These are phyloP conservation scores for Candida anglica DNA, from an alignment of 805 yeast species.

Conservation along the genomic window DNA sequence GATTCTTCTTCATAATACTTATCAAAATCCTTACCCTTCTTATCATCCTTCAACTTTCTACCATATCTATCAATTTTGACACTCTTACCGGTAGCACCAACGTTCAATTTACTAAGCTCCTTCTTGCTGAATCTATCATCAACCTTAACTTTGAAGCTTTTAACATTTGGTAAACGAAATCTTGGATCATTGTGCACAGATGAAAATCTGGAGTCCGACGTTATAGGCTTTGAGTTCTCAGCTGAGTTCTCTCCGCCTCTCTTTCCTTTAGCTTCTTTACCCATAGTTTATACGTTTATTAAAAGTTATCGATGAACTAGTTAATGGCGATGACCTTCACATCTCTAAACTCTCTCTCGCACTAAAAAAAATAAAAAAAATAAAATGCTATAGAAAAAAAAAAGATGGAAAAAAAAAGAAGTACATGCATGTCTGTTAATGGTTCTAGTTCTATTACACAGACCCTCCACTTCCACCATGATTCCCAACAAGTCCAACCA, in stretches of 20 bases:
- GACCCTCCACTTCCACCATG: conserved; percentile 46
- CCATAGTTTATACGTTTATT: too few species aligned
- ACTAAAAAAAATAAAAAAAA: too few species aligned
- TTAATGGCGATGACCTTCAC: too few species aligned
- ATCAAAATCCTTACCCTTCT: conserved; percentile 49
- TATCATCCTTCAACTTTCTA: conserved; percentile 55
- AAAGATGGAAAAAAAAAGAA: neutral
- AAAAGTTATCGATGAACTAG: too few species aligned
- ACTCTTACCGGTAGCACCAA: conserved; percentile 45
- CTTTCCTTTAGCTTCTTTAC: conserved; percentile 5
- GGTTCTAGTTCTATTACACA: too few species aligned
- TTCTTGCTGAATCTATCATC: conserved; percentile 80
- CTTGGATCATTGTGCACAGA: conserved; percentile 84
- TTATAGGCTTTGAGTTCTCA: conserved; percentile 24
- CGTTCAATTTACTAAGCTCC: conserved; percentile 48
- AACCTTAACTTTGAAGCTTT: conserved; percentile 67
- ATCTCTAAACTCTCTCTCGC: too few species aligned
- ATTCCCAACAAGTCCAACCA: conserved; percentile 65
- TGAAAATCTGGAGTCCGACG: conserved; percentile 73
- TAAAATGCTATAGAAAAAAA: too few species aligned
- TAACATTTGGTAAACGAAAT: conserved; percentile 69
- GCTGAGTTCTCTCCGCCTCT: conserved; percentile 5
- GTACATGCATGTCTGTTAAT: neutral
- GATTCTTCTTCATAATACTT: conserved; percentile 55
- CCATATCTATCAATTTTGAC: conserved; percentile 86